Conservation (phyloP, 2,329 filamentous ascomycete species). For the Colletotrichum tamarilloi region DNA sequence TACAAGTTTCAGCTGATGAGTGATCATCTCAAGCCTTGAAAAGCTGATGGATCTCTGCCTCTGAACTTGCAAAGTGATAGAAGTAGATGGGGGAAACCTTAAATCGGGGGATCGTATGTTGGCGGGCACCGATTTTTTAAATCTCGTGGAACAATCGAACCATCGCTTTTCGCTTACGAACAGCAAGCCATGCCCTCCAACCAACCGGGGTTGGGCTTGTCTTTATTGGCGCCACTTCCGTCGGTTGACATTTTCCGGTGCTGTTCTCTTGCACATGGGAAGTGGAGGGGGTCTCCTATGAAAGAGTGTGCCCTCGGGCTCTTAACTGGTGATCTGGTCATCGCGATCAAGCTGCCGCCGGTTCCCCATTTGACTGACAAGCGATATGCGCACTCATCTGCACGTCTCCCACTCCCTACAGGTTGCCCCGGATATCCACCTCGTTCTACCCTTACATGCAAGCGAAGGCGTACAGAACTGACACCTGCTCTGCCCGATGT, state of each 20-base stretch:
- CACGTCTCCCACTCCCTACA: not conserved
- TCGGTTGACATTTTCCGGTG: not conserved
- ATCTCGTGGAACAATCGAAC: not conserved
- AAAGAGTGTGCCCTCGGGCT: not conserved
- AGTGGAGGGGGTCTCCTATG: too few species aligned
- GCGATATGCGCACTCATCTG: not conserved
- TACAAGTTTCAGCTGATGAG: not conserved
- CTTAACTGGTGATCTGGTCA: not conserved
- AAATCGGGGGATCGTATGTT: not conserved
- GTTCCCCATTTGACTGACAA: not conserved
- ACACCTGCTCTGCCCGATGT: constrained; percentile 8
- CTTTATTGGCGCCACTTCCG: not conserved
- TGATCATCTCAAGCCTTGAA: not conserved
- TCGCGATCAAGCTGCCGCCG: not conserved
- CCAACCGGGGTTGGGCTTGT: not conserved
- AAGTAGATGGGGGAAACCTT: not conserved
- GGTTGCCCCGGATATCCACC: constrained; percentile 26
- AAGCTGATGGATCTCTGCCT: not conserved
- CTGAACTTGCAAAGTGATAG: not conserved
- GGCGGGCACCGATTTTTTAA: not conserved
- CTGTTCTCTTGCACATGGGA: not conserved
- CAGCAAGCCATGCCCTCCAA: not conserved
- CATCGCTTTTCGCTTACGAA: not conserved
- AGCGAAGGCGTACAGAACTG: not conserved
- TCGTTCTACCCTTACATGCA: not conserved